These are phyloP conservation scores for Erysiphe neolycopersici DNA, from an alignment of 2,329 filamentous ascomycete species.

Conservation along the genomic window DNA sequence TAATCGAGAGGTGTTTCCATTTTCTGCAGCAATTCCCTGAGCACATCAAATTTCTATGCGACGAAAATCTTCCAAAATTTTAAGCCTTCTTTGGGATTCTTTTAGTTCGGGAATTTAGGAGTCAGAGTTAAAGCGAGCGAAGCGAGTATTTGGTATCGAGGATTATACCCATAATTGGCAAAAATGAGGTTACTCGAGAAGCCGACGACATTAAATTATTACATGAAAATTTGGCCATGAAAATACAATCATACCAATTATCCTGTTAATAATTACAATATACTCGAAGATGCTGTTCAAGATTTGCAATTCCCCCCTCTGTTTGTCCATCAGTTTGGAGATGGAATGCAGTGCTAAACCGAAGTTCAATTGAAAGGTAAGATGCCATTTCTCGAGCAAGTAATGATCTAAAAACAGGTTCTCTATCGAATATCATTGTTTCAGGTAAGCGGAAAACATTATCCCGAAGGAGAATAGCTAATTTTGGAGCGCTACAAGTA, in stretches of 20 bases:
- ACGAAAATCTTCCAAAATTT: background rate
- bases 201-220: constrained; percentile 1
- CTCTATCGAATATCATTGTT: background rate
- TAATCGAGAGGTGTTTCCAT: background rate
- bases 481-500: background rate
- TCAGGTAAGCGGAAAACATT: background rate
- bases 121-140: background rate
- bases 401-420: background rate
- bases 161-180: constrained; percentile 1
- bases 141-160: background rate
- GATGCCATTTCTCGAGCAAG: background rate
- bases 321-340: constrained; percentile 1
- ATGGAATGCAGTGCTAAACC: constrained; percentile 3
- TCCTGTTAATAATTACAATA: constrained; percentile 4
- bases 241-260: constrained; percentile 1
- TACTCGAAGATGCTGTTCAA: constrained; percentile 1
- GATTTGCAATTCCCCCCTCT: constrained; percentile 1
- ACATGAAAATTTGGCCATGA: constrained; percentile 1
- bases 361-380: background rate
- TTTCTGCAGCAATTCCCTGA: background rate
- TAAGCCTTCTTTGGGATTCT: background rate
- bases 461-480: background rate
- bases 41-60: background rate
- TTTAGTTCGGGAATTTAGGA: background rate
- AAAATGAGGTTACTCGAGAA: background rate